These are phyloP conservation scores for Trypanosoma boissoni DNA, from an alignment of 208 protist genomes.

Conservation along the genomic window DNA sequence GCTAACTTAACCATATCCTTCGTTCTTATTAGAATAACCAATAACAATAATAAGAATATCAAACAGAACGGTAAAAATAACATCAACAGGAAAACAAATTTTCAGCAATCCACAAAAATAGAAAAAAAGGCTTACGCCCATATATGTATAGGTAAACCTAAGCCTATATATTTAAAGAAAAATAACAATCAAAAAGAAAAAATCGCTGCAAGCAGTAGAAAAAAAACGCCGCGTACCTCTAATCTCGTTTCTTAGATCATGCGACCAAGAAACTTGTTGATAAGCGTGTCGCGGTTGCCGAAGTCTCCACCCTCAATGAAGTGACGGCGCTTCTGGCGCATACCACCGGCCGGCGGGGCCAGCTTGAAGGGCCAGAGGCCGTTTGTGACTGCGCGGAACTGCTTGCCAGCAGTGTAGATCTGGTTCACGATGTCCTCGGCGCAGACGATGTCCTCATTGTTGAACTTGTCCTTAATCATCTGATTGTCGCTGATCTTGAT, in stretches of 20 bases:
- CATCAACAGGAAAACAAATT: slow-evolving; percentile 5
- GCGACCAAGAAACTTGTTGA: slow-evolving; percentile 97
- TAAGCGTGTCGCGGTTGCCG: slow-evolving; percentile 99
- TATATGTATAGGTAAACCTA: slow-evolving; percentile 3
- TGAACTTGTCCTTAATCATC: slow-evolving; percentile 95
- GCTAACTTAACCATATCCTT: too few species aligned
- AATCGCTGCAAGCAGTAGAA: slow-evolving; percentile 4
- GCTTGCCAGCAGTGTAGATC: slow-evolving; percentile 98
- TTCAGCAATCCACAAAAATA: slow-evolving; percentile 1
- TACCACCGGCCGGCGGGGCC: slow-evolving; percentile 93
- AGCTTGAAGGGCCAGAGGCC: slow-evolving; percentile 99
- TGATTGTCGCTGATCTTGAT: slow-evolving; percentile 96
- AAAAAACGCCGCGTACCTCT: background rate
- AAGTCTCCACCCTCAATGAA: slow-evolving; percentile 99
- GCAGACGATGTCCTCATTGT: slow-evolving; percentile 95
- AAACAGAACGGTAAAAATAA: slow-evolving; percentile 4
- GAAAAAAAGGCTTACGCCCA: background rate
- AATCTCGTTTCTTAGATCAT: slow-evolving; percentile 99
- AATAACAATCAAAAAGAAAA: slow-evolving; percentile 18
- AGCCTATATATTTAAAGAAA: background rate
- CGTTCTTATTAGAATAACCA: background rate
- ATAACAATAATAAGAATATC: slow-evolving; percentile 19
- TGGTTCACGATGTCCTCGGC: slow-evolving; percentile 99
- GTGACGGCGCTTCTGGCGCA: slow-evolving; percentile 95
- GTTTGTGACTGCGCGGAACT: slow-evolving; percentile 98